Evolutionary conservation across 106 monocot species (phyloP).

Genomic region (Triglochin maritima): DNA sequence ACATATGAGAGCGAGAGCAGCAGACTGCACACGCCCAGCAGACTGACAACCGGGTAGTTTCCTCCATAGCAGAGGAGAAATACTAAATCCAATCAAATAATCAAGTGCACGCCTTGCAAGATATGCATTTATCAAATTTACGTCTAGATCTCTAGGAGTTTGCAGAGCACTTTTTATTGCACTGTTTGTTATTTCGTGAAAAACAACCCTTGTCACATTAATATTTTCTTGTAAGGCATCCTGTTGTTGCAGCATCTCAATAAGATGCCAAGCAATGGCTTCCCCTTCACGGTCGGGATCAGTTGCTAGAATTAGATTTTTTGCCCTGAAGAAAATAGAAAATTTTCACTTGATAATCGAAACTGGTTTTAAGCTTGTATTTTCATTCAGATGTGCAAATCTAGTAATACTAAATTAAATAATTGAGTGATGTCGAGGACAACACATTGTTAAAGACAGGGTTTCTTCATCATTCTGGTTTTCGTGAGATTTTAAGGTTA

Average conservation of each 20-base stretch:
- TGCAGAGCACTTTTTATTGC: constrained; percentile 69
- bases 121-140: constrained; percentile 92
- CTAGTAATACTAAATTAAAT: no score
- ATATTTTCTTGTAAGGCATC: constrained; percentile 62
- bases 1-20: constrained; percentile 83
- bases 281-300: constrained; percentile 99
- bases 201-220: constrained; percentile 71
- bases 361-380: background rate
- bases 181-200: constrained; percentile 94
- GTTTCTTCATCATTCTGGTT: background rate
- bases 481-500: background rate
- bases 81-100: constrained; percentile 91
- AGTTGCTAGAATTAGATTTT: constrained; percentile 88
- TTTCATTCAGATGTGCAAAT: no score
- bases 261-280: constrained; percentile 98
- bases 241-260: constrained; percentile 86
- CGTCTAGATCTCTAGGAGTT: constrained; percentile 63
- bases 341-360: background rate
- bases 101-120: constrained; percentile 91
- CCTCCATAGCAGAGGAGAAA: constrained; percentile 92
- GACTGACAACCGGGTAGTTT: constrained; percentile 94
- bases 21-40: constrained; percentile 97
- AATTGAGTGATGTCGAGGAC: no score
- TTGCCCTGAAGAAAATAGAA: constrained; percentile 39
- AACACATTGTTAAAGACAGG: no score